A percentile compares a stretch with the other conserved stretches of the same genome.
These are phyloP conservation scores for Breynia disticha DNA, from an alignment of 441 rosid genomes.

Conservation along the genomic window DNA sequence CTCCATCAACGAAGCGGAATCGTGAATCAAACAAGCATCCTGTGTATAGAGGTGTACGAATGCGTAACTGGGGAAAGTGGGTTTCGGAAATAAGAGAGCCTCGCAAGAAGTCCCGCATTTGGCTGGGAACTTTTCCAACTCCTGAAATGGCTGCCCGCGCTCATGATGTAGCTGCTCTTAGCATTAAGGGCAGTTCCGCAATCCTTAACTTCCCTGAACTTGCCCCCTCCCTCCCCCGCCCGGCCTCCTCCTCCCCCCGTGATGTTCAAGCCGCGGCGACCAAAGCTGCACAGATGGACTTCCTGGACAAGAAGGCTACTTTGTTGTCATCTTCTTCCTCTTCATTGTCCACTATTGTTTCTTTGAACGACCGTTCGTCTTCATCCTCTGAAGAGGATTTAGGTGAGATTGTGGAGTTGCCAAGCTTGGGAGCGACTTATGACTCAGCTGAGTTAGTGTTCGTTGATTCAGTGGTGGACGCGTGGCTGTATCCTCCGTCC, in stretches of 20 bases:
- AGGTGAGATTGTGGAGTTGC: conserved; percentile 63
- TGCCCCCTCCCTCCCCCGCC: conserved; percentile 49
- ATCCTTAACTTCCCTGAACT: conserved; percentile 85
- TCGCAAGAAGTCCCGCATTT: conserved; percentile 80
- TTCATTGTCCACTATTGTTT: conserved; percentile 30
- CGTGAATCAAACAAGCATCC: conserved; percentile 37
- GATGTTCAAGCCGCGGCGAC: conserved; percentile 82
- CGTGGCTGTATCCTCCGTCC: conserved; percentile 40
- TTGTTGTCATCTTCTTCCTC: conserved; percentile 16
- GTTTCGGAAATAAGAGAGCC: conserved; percentile 95
- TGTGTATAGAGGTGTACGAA: conserved; percentile 74
- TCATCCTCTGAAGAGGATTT: conserved; percentile 37
- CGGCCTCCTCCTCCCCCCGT: conserved; percentile 61
- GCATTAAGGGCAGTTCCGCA: conserved; percentile 67
- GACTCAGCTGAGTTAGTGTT: conserved; percentile 29
- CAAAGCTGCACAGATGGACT: conserved; percentile 72
- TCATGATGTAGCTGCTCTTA: conserved; percentile 81
- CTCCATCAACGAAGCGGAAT: conserved; percentile 3
- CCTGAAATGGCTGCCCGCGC: conserved; percentile 98
- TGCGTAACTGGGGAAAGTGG: conserved; percentile 96
- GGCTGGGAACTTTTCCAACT: conserved; percentile 85
- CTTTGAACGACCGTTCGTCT: conserved; percentile 28
- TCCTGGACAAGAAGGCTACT: conserved; percentile 6
- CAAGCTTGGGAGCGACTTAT: conserved; percentile 45
- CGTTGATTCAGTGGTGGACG: conserved; percentile 39